Conservation (phyloP, 2,329 filamentous ascomycete species). For the Cercospora zeina region DNA sequence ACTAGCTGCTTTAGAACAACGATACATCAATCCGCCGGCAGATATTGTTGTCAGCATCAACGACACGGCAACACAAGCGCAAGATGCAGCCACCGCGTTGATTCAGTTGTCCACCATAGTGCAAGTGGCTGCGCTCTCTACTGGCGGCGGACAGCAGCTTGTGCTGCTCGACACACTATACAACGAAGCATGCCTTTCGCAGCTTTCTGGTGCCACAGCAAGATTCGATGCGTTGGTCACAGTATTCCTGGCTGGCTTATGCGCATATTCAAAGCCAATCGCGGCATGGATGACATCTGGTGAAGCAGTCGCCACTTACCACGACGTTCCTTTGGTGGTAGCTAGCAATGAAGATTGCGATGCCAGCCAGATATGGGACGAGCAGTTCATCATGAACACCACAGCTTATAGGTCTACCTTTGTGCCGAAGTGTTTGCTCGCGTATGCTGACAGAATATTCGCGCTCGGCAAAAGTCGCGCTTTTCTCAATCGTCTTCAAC, state of each 20-base stretch:
- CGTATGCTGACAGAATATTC: slow-evolving; percentile 71
- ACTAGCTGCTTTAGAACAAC: slow-evolving; percentile 61
- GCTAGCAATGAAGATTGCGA: slow-evolving; percentile 75
- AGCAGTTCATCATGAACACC: slow-evolving; percentile 67
- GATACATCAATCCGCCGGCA: slow-evolving; percentile 56
- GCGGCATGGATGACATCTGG: slow-evolving; percentile 82
- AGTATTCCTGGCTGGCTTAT: slow-evolving; percentile 79
- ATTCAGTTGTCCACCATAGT: slow-evolving; percentile 63
- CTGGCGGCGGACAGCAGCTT: slow-evolving; percentile 58
- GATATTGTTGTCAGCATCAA: slow-evolving; percentile 67
- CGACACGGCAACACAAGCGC: slow-evolving; percentile 60
- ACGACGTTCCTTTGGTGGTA: slow-evolving; percentile 52
- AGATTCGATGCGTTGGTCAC: slow-evolving; percentile 64
- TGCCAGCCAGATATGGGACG: slow-evolving; percentile 70
- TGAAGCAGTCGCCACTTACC: slow-evolving; percentile 55
- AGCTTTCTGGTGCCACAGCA: slow-evolving; percentile 64
- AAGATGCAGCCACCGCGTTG: slow-evolving; percentile 56
- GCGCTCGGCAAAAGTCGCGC: slow-evolving; percentile 86
- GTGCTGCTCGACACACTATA: slow-evolving; percentile 78
- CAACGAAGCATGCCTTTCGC: slow-evolving; percentile 66
- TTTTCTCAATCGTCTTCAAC: slow-evolving; percentile 71
- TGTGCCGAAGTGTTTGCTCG: slow-evolving; percentile 72
- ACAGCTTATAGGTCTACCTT: slow-evolving; percentile 62
- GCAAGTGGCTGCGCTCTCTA: slow-evolving; percentile 36
- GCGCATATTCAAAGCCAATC: slow-evolving; percentile 78